Percentiles rank a stretch among this genome's conserved stretches.
These are phyloP conservation scores for Starmerella sirachaensis DNA, from an alignment of 805 yeast genomes.

Conservation along the genomic window DNA sequence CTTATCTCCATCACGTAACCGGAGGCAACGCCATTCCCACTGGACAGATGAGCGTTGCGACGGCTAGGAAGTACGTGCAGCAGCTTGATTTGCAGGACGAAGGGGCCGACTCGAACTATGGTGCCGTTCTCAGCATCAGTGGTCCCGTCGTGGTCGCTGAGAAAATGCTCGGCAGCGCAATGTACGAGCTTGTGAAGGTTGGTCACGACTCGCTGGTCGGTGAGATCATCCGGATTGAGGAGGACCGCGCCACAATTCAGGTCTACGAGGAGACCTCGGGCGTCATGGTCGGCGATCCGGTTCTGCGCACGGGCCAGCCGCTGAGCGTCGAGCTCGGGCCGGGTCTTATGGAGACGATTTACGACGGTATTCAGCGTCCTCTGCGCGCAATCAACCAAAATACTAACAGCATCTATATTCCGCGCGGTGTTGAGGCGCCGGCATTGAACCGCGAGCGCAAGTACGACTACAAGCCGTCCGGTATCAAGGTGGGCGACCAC, in stretches of 20 bases:
- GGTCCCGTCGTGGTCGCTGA: constrained; percentile 98
- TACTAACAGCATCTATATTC: constrained; percentile 89
- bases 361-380: constrained; percentile 99
- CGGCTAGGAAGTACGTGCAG: constrained; percentile 87
- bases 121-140: constrained; percentile 75
- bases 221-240: constrained; percentile 94
- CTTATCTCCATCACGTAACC: too few species aligned
- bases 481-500: constrained; percentile 83
- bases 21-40: too few species aligned
- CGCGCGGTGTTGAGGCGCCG: constrained; percentile 97
- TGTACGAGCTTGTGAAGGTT: constrained; percentile 97
- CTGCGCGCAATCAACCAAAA: constrained; percentile 78
- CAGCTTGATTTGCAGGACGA: constrained; percentile 61
- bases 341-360: constrained; percentile 97
- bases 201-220: constrained; percentile 97
- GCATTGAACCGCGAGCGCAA: constrained; percentile 72
- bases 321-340: constrained; percentile 98
- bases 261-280: constrained; percentile 99
- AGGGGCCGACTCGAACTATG: constrained; percentile 61
- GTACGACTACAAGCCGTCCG: constrained; percentile 78
- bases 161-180: constrained; percentile 98
- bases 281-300: constrained; percentile 98
- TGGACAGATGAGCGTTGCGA: constrained; percentile 49
- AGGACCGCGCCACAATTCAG: constrained; percentile 95
- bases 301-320: constrained; percentile 96